Conservation (phyloP, 768 basidiomycete genomes). For the Naganishia friedmannii region DNA sequence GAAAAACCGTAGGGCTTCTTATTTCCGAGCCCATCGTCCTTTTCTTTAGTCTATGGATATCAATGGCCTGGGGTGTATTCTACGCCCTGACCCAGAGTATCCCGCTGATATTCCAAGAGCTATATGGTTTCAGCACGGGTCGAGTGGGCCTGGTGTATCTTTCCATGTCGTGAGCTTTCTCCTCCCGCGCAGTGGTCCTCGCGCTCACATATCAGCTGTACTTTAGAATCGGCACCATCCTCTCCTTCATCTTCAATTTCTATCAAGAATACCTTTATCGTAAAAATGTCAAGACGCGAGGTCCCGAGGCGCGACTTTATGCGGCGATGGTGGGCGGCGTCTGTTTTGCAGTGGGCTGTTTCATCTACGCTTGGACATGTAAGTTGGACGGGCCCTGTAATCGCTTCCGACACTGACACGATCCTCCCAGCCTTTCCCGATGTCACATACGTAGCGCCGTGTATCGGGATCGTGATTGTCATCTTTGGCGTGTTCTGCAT, state of each 20-base stretch:
- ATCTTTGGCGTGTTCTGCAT: conserved; percentile 60
- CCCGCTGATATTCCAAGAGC: conserved; percentile 58
- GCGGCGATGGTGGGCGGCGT: conserved; percentile 47
- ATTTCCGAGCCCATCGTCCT: conserved; percentile 71
- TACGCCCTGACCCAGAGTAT: conserved; percentile 62
- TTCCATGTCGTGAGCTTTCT: conserved; percentile 54
- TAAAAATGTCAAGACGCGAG: conserved; percentile 36
- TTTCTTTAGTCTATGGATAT: conserved; percentile 59
- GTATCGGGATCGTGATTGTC: conserved; percentile 60
- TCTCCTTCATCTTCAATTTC: conserved; percentile 43
- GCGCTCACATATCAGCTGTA: neutral
- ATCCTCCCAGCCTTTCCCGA: conserved; percentile 13
- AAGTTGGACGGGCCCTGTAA: conserved; percentile 32
- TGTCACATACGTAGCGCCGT: conserved; percentile 54
- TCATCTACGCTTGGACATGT: conserved; percentile 71
- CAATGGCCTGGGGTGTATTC: conserved; percentile 72
- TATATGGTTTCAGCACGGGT: conserved; percentile 64
- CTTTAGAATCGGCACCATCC: conserved; percentile 38
- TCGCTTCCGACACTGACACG: neutral
- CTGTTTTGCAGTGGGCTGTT: conserved; percentile 48
- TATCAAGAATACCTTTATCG: conserved; percentile 45
- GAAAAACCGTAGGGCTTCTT: conserved; percentile 45
- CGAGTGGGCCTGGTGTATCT: conserved; percentile 63
- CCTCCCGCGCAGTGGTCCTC: neutral
- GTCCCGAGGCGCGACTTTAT: conserved; percentile 49